Percentiles rank a stretch among this genome's conserved stretches.
Evolutionary conservation across 169 alveolate species (phyloP).

Genomic region (Cyclospora cayetanensis): DNA sequence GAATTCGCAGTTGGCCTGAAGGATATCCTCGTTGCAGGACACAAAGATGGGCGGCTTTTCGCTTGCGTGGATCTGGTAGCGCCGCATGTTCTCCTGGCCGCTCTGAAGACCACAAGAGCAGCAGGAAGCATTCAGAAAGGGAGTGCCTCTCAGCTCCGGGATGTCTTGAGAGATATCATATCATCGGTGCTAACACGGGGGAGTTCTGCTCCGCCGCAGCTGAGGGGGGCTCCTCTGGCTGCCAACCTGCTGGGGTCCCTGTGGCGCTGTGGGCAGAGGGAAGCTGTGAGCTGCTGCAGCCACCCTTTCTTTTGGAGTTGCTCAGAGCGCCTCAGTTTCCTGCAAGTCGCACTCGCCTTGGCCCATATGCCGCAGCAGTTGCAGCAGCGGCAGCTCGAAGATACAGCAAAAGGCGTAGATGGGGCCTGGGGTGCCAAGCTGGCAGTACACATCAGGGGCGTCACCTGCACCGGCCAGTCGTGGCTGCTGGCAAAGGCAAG

Average conservation of each 20-base stretch:
- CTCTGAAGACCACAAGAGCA: not conserved
- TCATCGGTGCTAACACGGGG: not conserved
- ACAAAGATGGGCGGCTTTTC: not conserved
- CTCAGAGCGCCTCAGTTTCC: conserved; percentile 13
- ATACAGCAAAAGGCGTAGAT: too few species aligned
- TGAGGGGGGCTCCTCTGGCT: not conserved
- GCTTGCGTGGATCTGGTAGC: not conserved
- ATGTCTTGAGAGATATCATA: not conserved
- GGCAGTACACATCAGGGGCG: not conserved
- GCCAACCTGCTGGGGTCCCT: not conserved
- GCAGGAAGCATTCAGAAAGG: conserved; percentile 45
- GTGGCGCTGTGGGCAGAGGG: not conserved
- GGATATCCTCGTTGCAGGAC: not conserved
- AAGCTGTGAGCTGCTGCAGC: not conserved
- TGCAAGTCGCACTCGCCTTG: not conserved
- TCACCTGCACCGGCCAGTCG: not conserved
- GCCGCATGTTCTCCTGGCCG: not conserved
- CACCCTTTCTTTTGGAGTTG: not conserved
- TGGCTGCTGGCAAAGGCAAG: conserved; percentile 31
- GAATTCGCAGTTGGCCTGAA: not conserved
- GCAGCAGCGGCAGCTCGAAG: not conserved
- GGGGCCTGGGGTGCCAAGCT: not conserved
- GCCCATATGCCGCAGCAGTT: not conserved
- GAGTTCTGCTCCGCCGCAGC: not conserved
- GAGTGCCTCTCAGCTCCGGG: not conserved